Conservation (phyloP, 306 rosid genomes). For the Vigna trinervia region DNA sequence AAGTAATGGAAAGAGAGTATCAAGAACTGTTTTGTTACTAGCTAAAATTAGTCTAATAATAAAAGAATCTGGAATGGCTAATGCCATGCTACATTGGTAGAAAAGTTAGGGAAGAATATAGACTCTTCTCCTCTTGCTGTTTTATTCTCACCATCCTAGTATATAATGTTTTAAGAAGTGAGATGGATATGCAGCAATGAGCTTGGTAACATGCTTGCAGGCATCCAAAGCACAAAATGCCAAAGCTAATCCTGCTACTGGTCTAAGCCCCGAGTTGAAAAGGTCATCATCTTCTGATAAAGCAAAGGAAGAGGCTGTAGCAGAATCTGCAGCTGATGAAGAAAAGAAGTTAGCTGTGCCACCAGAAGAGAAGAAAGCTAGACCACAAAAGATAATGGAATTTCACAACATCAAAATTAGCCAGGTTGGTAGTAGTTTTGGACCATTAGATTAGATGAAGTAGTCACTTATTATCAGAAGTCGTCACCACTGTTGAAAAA, state of each 20-base stretch:
- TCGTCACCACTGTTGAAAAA: constrained; percentile 1
- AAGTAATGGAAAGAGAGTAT: neutral
- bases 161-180: constrained; percentile 23
- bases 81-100: constrained; percentile 1
- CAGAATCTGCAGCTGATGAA: constrained; percentile 80
- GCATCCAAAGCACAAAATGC: constrained; percentile 66
- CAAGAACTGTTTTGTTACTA: neutral
- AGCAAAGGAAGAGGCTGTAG: constrained; percentile 82
- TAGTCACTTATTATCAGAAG: constrained; percentile 1
- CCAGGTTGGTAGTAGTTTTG: constrained; percentile 67
- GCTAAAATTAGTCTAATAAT: constrained; percentile 12
- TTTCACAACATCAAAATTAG: constrained; percentile 94
- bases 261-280: constrained; percentile 65
- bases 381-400: constrained; percentile 86
- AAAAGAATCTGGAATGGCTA: constrained; percentile 27
- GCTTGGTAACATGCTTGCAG: constrained; percentile 62
- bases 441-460: constrained; percentile 36
- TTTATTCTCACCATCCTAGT: neutral
- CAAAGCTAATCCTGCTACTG: constrained; percentile 44
- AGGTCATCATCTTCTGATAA: constrained; percentile 82
- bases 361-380: constrained; percentile 72
- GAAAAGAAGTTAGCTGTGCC: constrained; percentile 73
- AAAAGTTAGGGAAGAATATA: constrained; percentile 20
- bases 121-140: constrained; percentile 1
- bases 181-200: constrained; percentile 20